Evolutionary conservation across 176 grass and related monocot species (phyloP), one percentile per base, ranked within the genome.

Genomic region (Stipa capillata): DNA sequence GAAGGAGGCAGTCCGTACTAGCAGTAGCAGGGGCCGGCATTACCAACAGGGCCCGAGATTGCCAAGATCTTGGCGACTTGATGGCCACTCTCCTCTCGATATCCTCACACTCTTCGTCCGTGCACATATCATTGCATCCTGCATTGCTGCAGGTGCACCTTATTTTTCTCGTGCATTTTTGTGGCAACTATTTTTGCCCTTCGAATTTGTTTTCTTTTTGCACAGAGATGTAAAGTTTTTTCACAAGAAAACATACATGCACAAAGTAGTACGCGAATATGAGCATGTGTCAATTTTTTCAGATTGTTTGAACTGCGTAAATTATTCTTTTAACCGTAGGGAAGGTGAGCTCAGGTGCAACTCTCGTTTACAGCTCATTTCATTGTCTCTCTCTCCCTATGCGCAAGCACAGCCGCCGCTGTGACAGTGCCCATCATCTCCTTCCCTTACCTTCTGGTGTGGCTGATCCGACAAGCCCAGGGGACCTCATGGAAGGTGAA

Each of bases 21-120:
- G 2, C 6, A 23, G 50, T 9, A 23, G 7, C 50, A 11, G 7
- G n/a, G n/a, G n/a, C n/a, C 50, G 40, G 74, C 75, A 15, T 65
- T 65, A 53, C 45, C n/a, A 51, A 65, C 28, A 77, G 57, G 49
- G 43, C 63, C 24, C 23, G 69, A 42, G 69, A 83, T 83, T 43
- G 56, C 44, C 15, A 64, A n/a, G 56, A 81, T 81, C 65, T 59
- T 7, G 39, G 2, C 39, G 65, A 81, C 65, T 35, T 78, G 75
- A 78, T 67, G 76, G 14, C 31, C 28, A 17, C 28, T 7, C 0
- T 2, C 43, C 8, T 1, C 13, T 8, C 3, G 1, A n/a, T 1
- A 6, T 18, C 6, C 1, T 0, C 21, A 15, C 37, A 2, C 64
- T 7, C 13, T 8, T 49, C 43, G 43, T 71, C 25, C 25, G 42